Evolutionary conservation across 345 rosid genomes (phyloP).

Genomic region (Adansonia digitata): DNA sequence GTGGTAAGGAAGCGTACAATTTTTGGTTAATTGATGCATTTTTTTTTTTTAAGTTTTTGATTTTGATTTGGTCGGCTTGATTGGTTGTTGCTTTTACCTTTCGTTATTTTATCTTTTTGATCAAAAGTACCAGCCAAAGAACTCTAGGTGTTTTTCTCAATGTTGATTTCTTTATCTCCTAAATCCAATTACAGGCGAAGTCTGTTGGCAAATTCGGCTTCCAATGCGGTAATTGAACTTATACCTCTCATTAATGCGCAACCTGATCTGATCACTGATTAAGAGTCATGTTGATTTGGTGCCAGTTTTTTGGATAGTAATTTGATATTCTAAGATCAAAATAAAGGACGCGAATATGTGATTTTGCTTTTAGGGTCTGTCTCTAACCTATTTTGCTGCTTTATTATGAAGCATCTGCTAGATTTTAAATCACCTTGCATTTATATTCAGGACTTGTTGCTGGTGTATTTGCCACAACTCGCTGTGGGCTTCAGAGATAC

Average conservation of each 20-base stretch:
- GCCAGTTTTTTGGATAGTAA: background rate
- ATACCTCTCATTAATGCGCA: background rate
- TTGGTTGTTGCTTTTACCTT: too few relatives aligned
- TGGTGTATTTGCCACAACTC: constrained; percentile 58
- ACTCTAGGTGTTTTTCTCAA: background rate
- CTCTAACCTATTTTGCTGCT: background rate
- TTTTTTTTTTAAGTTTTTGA: background rate
- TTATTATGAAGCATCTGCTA: background rate
- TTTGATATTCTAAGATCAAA: background rate
- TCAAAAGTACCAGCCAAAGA: background rate
- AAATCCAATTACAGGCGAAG: constrained; percentile 49
- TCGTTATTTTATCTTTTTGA: too few relatives aligned
- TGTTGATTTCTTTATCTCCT: background rate
- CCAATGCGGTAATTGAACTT: constrained; percentile 60
- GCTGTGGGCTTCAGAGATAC: constrained; percentile 61
- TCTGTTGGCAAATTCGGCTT: constrained; percentile 48
- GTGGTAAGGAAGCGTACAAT: constrained; percentile 43
- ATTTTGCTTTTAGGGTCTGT: constrained; percentile 2
- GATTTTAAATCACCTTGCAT: background rate
- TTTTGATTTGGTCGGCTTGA: background rate
- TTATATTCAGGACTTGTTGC: constrained; percentile 57
- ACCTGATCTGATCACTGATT: background rate
- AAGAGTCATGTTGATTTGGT: background rate
- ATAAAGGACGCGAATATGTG: background rate
- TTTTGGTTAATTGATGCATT: background rate